These are phyloP conservation scores for Artemisia annua DNA, from an alignment of 129 eudicot genomes.

Conservation along the genomic window DNA sequence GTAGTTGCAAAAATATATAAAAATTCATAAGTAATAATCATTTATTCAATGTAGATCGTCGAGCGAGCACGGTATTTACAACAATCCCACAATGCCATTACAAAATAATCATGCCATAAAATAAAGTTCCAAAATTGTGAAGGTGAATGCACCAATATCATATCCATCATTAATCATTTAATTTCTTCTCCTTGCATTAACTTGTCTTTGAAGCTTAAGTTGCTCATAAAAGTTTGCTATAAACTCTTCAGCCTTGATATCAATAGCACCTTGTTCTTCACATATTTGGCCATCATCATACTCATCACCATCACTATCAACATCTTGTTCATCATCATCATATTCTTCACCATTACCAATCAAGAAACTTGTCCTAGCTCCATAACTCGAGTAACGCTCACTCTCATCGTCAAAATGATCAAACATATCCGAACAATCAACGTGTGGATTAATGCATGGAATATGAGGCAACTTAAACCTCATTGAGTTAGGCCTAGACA, in stretches of 20 bases:
- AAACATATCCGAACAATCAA: conserved; percentile 47
- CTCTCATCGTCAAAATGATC: conserved; percentile 44
- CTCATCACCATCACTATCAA: too few relatives aligned
- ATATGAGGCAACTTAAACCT: conserved; percentile 64
- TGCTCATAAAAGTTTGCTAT: conserved; percentile 72
- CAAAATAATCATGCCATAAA: neutral
- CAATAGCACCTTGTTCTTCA: conserved; percentile 50
- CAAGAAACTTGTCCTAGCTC: conserved; percentile 39
- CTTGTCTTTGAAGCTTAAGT: conserved; percentile 77
- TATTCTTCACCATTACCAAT: conserved; percentile 24
- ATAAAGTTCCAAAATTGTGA: conserved; percentile 18
- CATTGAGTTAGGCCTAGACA: conserved; percentile 76
- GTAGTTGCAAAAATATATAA: neutral
- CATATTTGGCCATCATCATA: neutral
- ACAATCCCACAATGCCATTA: conserved; percentile 27
- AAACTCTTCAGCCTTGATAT: conserved; percentile 74
- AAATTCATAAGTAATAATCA: neutral
- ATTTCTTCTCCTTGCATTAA: conserved; percentile 5
- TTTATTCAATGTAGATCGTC: conserved; percentile 3
- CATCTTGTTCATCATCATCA: conserved; percentile 17
- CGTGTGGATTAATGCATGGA: conserved; percentile 71
- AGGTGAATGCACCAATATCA: neutral
- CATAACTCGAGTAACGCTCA: conserved; percentile 19
- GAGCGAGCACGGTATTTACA: conserved; percentile 25
- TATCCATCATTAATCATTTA: neutral